Evolutionary conservation across 2,329 filamentous ascomycete genomes (phyloP).

Genomic region (Aspergillus cejpii): DNA sequence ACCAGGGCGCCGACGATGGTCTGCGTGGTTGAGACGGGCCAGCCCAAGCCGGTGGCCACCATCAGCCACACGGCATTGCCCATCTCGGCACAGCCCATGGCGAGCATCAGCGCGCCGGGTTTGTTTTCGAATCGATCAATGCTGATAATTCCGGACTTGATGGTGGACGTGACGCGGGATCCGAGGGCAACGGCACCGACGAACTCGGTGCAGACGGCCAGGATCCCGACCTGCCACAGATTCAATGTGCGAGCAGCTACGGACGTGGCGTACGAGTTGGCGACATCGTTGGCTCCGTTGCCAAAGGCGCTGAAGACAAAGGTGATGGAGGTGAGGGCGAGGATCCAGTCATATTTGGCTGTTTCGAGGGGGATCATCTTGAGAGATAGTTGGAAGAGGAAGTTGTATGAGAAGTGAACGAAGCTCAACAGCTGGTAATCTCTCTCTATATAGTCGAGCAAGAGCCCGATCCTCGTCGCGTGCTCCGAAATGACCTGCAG

Average conservation of each 20-base stretch:
- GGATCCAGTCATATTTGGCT: constrained; percentile 27
- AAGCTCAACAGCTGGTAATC: not conserved
- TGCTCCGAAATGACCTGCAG: too few relatives aligned
- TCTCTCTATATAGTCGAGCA: too few relatives aligned
- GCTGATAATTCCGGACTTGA: constrained; percentile 42
- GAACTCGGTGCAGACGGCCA: constrained; percentile 47
- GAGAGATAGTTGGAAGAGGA: not conserved
- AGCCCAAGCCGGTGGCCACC: constrained; percentile 31
- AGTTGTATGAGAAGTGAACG: not conserved
- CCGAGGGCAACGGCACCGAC: constrained; percentile 49
- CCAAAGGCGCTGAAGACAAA: constrained; percentile 26
- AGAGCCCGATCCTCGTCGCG: too few relatives aligned
- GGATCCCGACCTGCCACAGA: constrained; percentile 47
- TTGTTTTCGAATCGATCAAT: constrained; percentile 33
- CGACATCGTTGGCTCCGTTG: constrained; percentile 43
- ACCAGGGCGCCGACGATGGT: constrained; percentile 36
- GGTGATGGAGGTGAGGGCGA: constrained; percentile 25
- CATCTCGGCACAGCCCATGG: constrained; percentile 33
- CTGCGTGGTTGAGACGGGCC: constrained; percentile 41
- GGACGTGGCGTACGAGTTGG: constrained; percentile 50
- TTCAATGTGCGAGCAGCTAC: constrained; percentile 48
- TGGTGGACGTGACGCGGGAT: constrained; percentile 40
- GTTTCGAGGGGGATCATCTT: constrained; percentile 20
- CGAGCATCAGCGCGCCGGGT: constrained; percentile 36
- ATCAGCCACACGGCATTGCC: constrained; percentile 36